Evolutionary conservation across 2,329 filamentous ascomycete species (phyloP).

Genomic region (Colletotrichum noveboracense): DNA sequence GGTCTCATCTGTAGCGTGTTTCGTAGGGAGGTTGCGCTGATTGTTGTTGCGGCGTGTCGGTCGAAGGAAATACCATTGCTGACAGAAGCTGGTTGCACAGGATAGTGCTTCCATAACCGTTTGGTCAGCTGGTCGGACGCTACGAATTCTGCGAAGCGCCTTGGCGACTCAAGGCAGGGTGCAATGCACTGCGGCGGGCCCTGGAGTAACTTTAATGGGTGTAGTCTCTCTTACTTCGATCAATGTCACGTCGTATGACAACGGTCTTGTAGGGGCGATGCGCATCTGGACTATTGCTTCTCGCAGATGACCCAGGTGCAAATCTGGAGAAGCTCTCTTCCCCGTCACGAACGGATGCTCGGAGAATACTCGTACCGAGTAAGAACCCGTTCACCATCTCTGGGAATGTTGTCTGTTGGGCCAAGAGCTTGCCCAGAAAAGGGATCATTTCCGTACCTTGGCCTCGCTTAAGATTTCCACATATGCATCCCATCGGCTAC

Average conservation of each 20-base stretch:
- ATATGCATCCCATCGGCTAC: neutral
- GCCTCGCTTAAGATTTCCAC: neutral
- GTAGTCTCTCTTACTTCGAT: neutral
- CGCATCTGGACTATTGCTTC: neutral
- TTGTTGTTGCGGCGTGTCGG: too few relatives aligned
- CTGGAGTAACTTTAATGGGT: accelerated
- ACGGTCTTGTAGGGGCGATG: neutral
- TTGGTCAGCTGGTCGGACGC: too few relatives aligned
- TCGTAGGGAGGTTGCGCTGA: too few relatives aligned
- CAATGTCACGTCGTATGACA: neutral
- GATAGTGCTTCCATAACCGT: too few relatives aligned
- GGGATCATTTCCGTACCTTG: neutral
- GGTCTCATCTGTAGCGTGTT: too few relatives aligned
- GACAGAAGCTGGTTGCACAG: too few relatives aligned
- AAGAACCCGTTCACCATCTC: neutral
- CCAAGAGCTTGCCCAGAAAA: neutral
- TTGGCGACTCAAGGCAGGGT: neutral
- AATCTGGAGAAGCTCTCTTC: neutral
- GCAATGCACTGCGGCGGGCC: neutral
- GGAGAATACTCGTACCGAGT: neutral
- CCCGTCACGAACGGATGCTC: neutral
- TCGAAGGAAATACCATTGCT: too few relatives aligned
- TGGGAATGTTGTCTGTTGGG: neutral
- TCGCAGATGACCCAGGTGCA: neutral
- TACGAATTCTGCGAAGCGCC: neutral